Conservation (phyloP, 257 asterid species). For the Nicotiana undulata region DNA sequence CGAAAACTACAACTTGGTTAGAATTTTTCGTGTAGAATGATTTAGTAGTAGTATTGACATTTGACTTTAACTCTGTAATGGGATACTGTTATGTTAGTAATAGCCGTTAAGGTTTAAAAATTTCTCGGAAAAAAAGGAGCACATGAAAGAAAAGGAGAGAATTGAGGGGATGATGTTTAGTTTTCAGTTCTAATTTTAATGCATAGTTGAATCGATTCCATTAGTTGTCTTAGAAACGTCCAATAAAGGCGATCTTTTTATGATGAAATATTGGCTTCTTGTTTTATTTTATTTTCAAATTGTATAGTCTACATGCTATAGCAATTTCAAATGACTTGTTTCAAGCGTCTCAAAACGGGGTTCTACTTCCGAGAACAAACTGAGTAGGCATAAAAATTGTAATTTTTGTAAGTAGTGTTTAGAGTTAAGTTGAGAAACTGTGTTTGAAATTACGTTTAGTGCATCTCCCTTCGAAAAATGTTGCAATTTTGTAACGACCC, state of each 20-base stretch:
- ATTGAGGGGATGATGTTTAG: constrained; percentile 17
- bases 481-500: too few species aligned
- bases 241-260: not conserved
- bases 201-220: constrained; percentile 12
- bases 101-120: not conserved
- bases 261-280: not conserved
- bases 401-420: too few species aligned
- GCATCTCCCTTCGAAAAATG: too few species aligned
- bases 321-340: not conserved
- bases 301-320: too few species aligned
- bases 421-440: too few species aligned
- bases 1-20: too few species aligned
- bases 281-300: not conserved
- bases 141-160: too few species aligned
- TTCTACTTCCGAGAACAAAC: not conserved
- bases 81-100: not conserved
- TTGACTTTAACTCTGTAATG: constrained; percentile 1
- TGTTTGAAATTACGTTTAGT: too few species aligned
- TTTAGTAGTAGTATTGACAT: not conserved
- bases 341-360: not conserved
- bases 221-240: not conserved
- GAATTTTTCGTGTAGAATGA: too few species aligned
- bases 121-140: not conserved
- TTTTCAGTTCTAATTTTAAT: constrained; percentile 24
- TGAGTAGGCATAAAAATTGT: not conserved